Base-by-base conservation (phyloP, 306 rosid genomes). In the Lablab purpureus region DNA sequence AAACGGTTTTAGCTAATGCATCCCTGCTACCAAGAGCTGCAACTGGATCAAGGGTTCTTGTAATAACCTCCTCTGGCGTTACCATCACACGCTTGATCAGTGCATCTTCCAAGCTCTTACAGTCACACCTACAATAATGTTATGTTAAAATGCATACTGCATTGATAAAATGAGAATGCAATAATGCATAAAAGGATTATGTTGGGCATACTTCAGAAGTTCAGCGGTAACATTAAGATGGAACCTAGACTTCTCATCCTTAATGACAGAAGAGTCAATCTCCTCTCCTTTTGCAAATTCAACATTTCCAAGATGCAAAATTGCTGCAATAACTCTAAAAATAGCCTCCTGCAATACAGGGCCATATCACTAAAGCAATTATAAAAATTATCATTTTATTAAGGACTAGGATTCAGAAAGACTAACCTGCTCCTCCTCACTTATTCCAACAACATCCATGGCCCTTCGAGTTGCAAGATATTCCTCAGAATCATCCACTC, bases 381-480 rank as follows among this genome's bases (percentile, higher is more conserved):
- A 23, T 10, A 18, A 70, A 65, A 67, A 43, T 7, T 65, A 62
- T 18, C 12, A 30, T 37, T 55, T 70, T 73, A 27, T 51, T 73
- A 84, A 80, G 23, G 75, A 41, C 11, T 55, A 50, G 74, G 58
- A 82, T 54, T 17, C 54, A 34, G 66, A 67, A 88, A 73, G 80
- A 81, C 79, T 49, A 43, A 90, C 99, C 90, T 96, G 99, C 86
- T 96, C 99, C 81, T 87, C 97, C 74, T 96, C 98, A 67, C 94
- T 91, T 90, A 96, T 96, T 85, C 99, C 99, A 82, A 96, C 97
- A 72, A 96, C 47, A 91, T 96, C 99, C 99, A 96, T 96, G 52
- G 99, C 99, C 86, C 99, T 90, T 86, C 98, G 86, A 47, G 99
- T 96, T 15, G 92, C 97, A 79, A 92, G 92, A 90, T 96, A 96